These are phyloP conservation scores for Aspergillus taichungensis DNA, from an alignment of 495 filamentous ascomycete genomes.

Conservation along the genomic window DNA sequence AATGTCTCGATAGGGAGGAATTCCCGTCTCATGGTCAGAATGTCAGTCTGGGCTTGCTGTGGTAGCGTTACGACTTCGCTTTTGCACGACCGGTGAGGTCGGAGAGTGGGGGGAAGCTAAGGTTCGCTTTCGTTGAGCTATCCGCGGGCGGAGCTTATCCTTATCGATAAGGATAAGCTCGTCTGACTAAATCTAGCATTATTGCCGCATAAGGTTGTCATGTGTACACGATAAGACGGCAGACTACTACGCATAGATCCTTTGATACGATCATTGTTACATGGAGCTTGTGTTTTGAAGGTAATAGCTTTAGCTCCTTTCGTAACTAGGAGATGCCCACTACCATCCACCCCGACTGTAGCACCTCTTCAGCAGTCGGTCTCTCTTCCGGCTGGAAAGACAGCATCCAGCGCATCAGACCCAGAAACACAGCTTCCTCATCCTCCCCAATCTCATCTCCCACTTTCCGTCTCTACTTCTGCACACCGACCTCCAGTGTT, in stretches of 20 bases:
- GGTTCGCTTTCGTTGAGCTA: no score
- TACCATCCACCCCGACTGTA: constrained; percentile 20
- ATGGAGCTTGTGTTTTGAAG: neutral
- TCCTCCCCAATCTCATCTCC: constrained; percentile 10
- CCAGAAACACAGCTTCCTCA: constrained; percentile 19
- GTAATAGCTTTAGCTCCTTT: constrained; percentile 1
- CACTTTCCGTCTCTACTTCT: constrained; percentile 17
- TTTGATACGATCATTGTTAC: no score
- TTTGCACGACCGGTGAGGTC: no score
- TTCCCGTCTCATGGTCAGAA: constrained; percentile 42
- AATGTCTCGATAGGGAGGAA: constrained; percentile 49
- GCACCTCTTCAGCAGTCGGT: constrained; percentile 10
- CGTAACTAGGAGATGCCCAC: constrained; percentile 12
- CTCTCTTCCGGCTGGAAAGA: constrained; percentile 13
- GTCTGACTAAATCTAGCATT: no score
- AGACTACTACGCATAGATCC: no score
- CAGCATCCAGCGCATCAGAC: constrained; percentile 26
- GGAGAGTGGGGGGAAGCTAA: no score
- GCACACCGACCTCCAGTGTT: constrained; percentile 22
- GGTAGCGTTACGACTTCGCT: no score
- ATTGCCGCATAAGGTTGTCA: no score
- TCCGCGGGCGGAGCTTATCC: no score
- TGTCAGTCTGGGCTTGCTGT: no score
- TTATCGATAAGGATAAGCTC: no score
- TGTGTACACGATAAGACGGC: no score